phyloP scores from a whole-genome alignment of 2,329 filamentous ascomycete species.

The Cladosporium sp. region DNA sequence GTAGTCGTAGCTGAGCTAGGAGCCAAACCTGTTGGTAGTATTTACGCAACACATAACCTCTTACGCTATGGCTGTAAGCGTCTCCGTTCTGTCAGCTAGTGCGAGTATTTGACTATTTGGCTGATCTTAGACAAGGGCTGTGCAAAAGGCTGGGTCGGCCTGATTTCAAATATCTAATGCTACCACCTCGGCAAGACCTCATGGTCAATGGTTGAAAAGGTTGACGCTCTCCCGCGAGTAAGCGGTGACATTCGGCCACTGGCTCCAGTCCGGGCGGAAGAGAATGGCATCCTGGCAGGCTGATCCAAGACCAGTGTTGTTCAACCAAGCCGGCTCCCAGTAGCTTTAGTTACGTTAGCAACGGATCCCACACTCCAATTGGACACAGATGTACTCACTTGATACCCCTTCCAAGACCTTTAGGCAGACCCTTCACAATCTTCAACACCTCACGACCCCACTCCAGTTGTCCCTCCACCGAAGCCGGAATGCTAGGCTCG shows the following conservation, averaged over 20 bases:
- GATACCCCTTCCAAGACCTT: slow-evolving; percentile 34
- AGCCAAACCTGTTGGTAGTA: no score
- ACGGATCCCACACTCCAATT: no score
- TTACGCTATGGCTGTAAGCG: no score
- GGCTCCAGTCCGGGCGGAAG: slow-evolving; percentile 31
- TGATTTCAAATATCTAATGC: neutral
- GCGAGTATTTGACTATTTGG: no score
- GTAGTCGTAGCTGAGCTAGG: no score
- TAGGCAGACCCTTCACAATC: slow-evolving; percentile 31
- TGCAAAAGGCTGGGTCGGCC: neutral
- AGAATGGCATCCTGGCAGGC: slow-evolving; percentile 33
- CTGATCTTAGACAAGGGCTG: no score
- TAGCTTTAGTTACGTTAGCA: slow-evolving; percentile 15
- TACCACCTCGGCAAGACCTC: neutral
- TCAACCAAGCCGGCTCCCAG: slow-evolving; percentile 37
- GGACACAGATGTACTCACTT: slow-evolving; percentile 22
- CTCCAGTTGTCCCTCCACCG: slow-evolving; percentile 31
- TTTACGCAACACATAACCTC: no score
- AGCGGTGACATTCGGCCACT: slow-evolving; percentile 31
- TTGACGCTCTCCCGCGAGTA: slow-evolving; percentile 31
- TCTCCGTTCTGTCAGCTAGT: no score
- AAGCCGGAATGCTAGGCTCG: slow-evolving; percentile 33
- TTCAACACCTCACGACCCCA: slow-evolving; percentile 33
- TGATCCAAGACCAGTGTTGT: slow-evolving; percentile 35
- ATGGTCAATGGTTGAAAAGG: slow-evolving; percentile 24